Evolutionary conservation across 352 stramenopile species (phyloP).

Genomic region (Phytophthora meadii): DNA sequence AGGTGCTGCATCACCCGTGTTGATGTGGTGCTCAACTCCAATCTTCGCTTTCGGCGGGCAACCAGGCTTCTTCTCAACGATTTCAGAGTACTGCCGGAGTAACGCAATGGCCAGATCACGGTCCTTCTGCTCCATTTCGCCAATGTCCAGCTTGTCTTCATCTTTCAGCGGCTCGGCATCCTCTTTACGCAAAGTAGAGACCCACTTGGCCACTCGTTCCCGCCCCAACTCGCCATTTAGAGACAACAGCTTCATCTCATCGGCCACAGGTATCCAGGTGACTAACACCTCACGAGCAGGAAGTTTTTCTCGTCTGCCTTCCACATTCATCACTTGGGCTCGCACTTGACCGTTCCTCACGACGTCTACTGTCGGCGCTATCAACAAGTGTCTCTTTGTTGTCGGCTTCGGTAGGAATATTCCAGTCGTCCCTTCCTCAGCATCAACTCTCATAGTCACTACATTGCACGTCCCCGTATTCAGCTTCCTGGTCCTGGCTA

Average conservation of each 20-base stretch:
- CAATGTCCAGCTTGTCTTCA: constrained; percentile 5
- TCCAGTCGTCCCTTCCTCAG: constrained; percentile 2
- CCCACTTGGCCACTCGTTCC: neutral
- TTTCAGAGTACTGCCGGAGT: neutral
- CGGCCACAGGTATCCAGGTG: neutral
- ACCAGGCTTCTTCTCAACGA: constrained; percentile 3
- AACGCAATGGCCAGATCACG: neutral
- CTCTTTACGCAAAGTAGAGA: neutral
- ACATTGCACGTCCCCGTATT: constrained; percentile 4
- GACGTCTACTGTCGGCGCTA: constrained; percentile 9
- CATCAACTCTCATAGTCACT: constrained; percentile 4
- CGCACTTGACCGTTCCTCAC: neutral
- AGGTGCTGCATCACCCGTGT: constrained; percentile 16
- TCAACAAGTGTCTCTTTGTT: constrained; percentile 8
- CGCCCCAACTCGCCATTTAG: neutral
- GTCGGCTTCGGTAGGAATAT: constrained; percentile 6
- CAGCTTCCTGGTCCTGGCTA: constrained; percentile 13
- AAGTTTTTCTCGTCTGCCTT: constrained; percentile 1
- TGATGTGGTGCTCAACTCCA: constrained; percentile 23
- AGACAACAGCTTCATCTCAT: neutral
- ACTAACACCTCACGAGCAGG: neutral
- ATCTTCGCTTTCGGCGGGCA: constrained; percentile 3
- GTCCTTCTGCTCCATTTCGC: constrained; percentile 2
- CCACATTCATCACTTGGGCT: constrained; percentile 19
- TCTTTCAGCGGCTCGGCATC: neutral